Percentiles rank a stretch among this genome's conserved stretches.
phyloP scores from a whole-genome alignment of 1,284 basidiomycete genomes.

The Austroboletus niveus region DNA sequence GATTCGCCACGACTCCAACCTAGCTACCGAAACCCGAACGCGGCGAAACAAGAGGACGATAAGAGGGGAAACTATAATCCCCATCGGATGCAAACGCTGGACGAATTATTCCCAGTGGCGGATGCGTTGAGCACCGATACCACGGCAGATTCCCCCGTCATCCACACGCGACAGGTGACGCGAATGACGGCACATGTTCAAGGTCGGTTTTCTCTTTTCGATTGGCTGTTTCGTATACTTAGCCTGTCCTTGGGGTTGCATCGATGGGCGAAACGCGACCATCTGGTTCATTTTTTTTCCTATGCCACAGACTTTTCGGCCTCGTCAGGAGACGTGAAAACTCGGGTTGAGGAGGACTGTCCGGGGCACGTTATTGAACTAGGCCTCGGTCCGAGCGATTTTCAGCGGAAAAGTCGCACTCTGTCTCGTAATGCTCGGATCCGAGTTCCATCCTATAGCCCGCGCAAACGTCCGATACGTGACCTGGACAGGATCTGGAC shows the following conservation, averaged over 20 bases:
- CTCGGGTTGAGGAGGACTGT: conserved; percentile 7
- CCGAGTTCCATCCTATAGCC: conserved; percentile 21
- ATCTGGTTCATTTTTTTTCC: neutral
- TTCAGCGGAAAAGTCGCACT: conserved; percentile 12
- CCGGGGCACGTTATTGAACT: conserved; percentile 4
- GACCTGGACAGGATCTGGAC: conserved; percentile 26
- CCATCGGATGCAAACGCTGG: conserved; percentile 17
- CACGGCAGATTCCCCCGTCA: conserved; percentile 28
- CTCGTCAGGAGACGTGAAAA: conserved; percentile 22
- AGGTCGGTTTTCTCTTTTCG: conserved; percentile 3
- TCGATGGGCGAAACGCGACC: conserved; percentile 14
- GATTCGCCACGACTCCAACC: conserved; percentile 11
- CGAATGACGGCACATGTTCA: conserved; percentile 7
- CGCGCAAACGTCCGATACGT: conserved; percentile 15
- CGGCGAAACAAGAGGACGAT: conserved; percentile 12
- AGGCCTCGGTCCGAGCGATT: conserved; percentile 3
- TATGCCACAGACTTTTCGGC: conserved; percentile 27
- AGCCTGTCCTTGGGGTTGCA: conserved; percentile 3
- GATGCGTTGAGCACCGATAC: conserved; percentile 1
- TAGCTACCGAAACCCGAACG: conserved; percentile 14
- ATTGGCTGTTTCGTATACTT: conserved; percentile 1
- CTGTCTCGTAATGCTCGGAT: conserved; percentile 8
- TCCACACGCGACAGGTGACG: conserved; percentile 13
- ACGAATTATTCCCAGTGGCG: conserved; percentile 26
- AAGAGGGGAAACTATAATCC: conserved; percentile 8